A percentile compares a stretch with the other conserved stretches of the same genome.
phyloP scores from a whole-genome alignment of 306 rosid species.

The Cajanus cajan region DNA sequence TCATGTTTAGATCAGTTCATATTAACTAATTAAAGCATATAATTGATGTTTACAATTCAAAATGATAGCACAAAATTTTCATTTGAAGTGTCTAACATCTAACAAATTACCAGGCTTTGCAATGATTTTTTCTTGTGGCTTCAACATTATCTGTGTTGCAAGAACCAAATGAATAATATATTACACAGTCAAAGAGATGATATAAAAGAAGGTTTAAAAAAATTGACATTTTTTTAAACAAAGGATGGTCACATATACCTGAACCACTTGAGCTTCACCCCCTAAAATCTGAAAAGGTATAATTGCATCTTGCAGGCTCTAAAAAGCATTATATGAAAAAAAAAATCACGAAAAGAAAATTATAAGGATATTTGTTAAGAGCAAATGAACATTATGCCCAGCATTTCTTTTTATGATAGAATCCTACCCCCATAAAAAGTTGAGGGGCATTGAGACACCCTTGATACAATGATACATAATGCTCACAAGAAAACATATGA shows the following conservation, averaged over 20 bases:
- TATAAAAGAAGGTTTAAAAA: background rate
- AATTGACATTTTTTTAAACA: background rate
- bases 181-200: conserved; percentile 10
- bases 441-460: background rate
- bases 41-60: background rate
- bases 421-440: background rate
- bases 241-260: conserved; percentile 53
- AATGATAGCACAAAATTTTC: conserved; percentile 2
- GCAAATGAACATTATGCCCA: background rate
- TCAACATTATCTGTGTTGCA: conserved; percentile 80
- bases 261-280: conserved; percentile 96
- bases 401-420: background rate
- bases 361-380: conserved; percentile 17
- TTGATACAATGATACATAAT: conserved; percentile 1
- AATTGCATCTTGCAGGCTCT: conserved; percentile 93
- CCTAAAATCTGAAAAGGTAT: conserved; percentile 96
- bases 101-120: conserved; percentile 87
- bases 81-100: background rate
- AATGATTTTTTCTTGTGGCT: conserved; percentile 80
- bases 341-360: conserved; percentile 9
- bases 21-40: background rate
- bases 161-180: conserved; percentile 13
- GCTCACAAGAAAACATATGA: background rate
- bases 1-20: conserved; percentile 21
- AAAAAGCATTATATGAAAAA: conserved; percentile 33